phyloP scores from a whole-genome alignment of 2,329 filamentous ascomycete genomes.

The Gaeumannomyces sp. region DNA sequence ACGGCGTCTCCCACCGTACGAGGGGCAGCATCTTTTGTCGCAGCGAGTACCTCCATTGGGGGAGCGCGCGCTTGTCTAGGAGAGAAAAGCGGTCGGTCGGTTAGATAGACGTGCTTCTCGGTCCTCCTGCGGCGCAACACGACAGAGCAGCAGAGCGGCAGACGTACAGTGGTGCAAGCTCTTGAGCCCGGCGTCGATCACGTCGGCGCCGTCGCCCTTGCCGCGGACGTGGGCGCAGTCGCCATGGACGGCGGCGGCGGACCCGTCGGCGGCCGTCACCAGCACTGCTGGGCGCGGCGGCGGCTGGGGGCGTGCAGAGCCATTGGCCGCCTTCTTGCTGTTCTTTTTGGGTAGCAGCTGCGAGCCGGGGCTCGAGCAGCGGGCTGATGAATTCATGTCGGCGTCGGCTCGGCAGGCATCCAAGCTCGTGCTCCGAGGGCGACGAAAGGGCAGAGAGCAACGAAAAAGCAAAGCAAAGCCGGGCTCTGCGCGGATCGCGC shows the following conservation, averaged over 20 bases:
- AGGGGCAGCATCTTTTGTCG: constrained; percentile 79
- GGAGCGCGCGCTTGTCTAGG: constrained; percentile 76
- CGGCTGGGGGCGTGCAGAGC: constrained; percentile 27
- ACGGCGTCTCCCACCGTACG: constrained; percentile 90
- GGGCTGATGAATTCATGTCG: constrained; percentile 21
- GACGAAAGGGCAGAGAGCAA: no score
- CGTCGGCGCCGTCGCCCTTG: constrained; percentile 17
- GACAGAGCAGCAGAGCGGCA: not conserved
- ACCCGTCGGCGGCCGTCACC: no score
- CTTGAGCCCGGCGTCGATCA: constrained; percentile 68
- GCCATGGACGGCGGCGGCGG: not conserved
- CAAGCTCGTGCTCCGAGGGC: no score
- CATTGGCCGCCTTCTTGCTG: constrained; percentile 1
- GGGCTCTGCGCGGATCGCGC: no score
- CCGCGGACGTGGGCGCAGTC: not conserved
- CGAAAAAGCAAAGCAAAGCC: no score
- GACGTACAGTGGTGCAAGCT: constrained; percentile 71
- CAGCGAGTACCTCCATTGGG: constrained; percentile 79
- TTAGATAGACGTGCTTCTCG: not conserved
- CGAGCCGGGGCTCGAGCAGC: constrained; percentile 25
- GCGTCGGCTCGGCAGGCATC: constrained; percentile 14
- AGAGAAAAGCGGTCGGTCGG: constrained; percentile 11
- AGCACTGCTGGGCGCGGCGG: not conserved
- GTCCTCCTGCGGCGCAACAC: not conserved
- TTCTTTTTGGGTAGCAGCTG: constrained; percentile 13